Percentiles rank a stretch among this genome's conserved stretches.
phyloP scores from a whole-genome alignment of 78 protist species.

The Anaeramoeba ignava region DNA sequence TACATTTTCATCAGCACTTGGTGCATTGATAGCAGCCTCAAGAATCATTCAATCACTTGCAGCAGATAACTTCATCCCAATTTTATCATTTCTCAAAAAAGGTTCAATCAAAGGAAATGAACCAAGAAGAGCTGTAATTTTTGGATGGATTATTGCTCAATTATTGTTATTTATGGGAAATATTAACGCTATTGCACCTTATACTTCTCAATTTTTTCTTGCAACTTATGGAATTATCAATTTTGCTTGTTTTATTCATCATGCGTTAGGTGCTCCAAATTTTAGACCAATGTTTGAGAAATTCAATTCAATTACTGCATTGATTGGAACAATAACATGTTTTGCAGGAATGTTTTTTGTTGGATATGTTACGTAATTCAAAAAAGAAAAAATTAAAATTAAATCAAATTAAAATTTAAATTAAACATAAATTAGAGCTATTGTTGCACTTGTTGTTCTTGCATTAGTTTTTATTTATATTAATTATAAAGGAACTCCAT shows the following conservation, averaged over 20 bases:
- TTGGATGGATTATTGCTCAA: conserved; percentile 22
- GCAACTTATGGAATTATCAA: conserved; percentile 47
- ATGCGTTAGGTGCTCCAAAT: conserved; percentile 25
- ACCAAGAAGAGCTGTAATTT: conserved; percentile 31
- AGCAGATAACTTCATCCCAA: conserved; percentile 36
- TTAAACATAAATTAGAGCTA: too few species aligned
- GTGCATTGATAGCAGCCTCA: conserved; percentile 37
- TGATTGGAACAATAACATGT: conserved; percentile 38
- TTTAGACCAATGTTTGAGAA: conserved; percentile 43
- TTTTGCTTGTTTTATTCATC: conserved; percentile 25
- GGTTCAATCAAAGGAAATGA: conserved; percentile 15
- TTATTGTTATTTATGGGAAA: conserved; percentile 22
- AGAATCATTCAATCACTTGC: conserved; percentile 44
- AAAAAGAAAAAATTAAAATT: too few species aligned
- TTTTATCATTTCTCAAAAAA: background rate
- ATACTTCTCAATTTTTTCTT: conserved; percentile 39
- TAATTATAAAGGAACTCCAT: background rate
- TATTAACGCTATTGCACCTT: conserved; percentile 49
- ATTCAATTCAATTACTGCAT: conserved; percentile 13
- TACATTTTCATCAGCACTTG: conserved; percentile 35
- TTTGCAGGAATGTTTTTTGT: conserved; percentile 8
- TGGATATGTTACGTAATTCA: too few species aligned
- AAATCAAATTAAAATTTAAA: too few species aligned
- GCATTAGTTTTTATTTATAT: conserved; percentile 9
- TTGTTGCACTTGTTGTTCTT: background rate